These are phyloP conservation scores for Crinitomyces ghanaensis DNA, from an alignment of 805 yeast genomes.

Conservation along the genomic window DNA sequence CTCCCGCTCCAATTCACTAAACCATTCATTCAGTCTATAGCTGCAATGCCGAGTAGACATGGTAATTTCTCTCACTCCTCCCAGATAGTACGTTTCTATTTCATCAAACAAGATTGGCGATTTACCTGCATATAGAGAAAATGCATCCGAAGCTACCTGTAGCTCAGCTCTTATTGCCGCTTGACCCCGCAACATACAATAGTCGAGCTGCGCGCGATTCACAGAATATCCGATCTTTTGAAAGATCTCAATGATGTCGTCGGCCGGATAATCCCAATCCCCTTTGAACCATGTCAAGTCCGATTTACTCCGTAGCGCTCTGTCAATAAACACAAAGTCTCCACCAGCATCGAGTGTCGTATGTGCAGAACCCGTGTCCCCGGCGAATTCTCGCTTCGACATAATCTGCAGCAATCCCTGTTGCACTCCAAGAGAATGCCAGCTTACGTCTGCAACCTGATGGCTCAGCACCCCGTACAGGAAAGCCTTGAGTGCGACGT, in stretches of 20 bases:
- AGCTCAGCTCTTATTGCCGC: slow-evolving; percentile 41
- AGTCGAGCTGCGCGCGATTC: slow-evolving; percentile 25
- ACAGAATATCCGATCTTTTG: slow-evolving; percentile 29
- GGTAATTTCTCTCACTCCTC: slow-evolving; percentile 41
- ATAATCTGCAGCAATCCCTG: slow-evolving; percentile 46
- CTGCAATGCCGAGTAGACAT: slow-evolving; percentile 32
- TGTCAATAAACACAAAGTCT: slow-evolving; percentile 40
- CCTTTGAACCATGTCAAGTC: slow-evolving; percentile 20
- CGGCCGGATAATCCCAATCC: slow-evolving; percentile 30
- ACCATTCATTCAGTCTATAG: slow-evolving; percentile 32
- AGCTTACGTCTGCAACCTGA: slow-evolving; percentile 52
- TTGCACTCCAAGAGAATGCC: slow-evolving; percentile 50
- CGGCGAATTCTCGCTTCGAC: slow-evolving; percentile 43
- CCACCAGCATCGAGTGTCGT: slow-evolving; percentile 48
- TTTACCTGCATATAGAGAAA: slow-evolving; percentile 23
- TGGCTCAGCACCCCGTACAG: slow-evolving; percentile 49
- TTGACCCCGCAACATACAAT: slow-evolving; percentile 46
- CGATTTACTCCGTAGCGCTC: slow-evolving; percentile 25
- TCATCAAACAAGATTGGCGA: slow-evolving; percentile 36
- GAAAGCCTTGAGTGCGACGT: slow-evolving; percentile 38
- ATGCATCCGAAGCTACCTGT: slow-evolving; percentile 23
- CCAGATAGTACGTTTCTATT: slow-evolving; percentile 38
- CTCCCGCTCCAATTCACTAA: slow-evolving; percentile 19
- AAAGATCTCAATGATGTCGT: slow-evolving; percentile 35
- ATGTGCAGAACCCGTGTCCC: slow-evolving; percentile 40